Conservation (phyloP, 768 basidiomycete genomes). For the Xerocomellus intermedius region DNA sequence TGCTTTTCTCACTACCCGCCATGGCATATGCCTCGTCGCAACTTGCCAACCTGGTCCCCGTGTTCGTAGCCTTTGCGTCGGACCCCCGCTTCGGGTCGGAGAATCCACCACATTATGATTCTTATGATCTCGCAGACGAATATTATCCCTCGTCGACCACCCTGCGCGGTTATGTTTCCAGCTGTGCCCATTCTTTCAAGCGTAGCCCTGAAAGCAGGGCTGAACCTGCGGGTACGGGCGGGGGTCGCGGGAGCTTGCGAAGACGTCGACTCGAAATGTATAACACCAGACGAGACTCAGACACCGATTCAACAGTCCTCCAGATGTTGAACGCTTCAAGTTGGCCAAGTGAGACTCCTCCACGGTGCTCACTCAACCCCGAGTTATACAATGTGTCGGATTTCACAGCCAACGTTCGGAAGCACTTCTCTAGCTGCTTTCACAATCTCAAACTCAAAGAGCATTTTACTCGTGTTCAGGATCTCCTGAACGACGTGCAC, state of each 20-base stretch:
- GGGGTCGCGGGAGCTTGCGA: not conserved
- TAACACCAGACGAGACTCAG: not conserved
- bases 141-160: not conserved
- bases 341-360: constrained; percentile 23
- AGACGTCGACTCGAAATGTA: constrained; percentile 8
- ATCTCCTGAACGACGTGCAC: not conserved
- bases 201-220: constrained; percentile 13
- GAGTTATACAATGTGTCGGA: not conserved
- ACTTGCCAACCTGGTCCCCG: constrained; percentile 19
- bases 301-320: not conserved
- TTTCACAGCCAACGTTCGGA: not conserved
- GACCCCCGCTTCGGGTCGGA: constrained; percentile 3
- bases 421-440: constrained; percentile 15
- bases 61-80: constrained; percentile 32
- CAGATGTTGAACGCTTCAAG: not conserved
- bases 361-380: not conserved
- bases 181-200: not conserved
- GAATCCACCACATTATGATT: constrained; percentile 16
- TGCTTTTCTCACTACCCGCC: constrained; percentile 34
- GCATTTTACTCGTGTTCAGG: constrained; percentile 13
- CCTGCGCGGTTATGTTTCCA: not conserved
- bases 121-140: constrained; percentile 11
- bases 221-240: not conserved
- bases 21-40: constrained; percentile 29
- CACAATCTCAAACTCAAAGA: constrained; percentile 14